phyloP scores from a whole-genome alignment of 805 yeast genomes.

The Kurtzmaniella fragi region DNA sequence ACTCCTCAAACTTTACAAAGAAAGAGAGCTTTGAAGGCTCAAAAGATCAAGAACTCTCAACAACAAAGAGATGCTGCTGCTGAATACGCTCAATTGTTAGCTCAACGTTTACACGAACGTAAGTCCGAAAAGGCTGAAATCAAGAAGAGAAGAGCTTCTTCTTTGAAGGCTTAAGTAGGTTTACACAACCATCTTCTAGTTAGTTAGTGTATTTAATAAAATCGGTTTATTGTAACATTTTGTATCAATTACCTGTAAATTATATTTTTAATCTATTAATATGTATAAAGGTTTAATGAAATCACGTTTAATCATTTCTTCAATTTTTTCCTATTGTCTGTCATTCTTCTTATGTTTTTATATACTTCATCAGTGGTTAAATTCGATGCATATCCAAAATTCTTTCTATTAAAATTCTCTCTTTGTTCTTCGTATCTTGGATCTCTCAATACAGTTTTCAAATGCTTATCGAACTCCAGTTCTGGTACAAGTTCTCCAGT shows the following conservation, averaged over 20 bases:
- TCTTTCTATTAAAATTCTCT: constrained; percentile 53
- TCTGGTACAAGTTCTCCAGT: constrained; percentile 71
- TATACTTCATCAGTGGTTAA: constrained; percentile 55
- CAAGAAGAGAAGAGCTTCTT: constrained; percentile 99
- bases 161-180: constrained; percentile 74
- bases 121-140: constrained; percentile 98
- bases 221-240: neutral
- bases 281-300: too few species aligned
- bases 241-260: neutral
- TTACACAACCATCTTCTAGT: constrained; percentile 4
- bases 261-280: neutral
- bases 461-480: constrained; percentile 63
- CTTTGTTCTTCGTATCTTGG: constrained; percentile 73
- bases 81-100: constrained; percentile 98
- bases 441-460: constrained; percentile 65
- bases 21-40: constrained; percentile 93
- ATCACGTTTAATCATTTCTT: too few species aligned
- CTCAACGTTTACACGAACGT: constrained; percentile 96
- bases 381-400: constrained; percentile 43
- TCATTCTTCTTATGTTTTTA: constrained; percentile 51
- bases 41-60: constrained; percentile 95
- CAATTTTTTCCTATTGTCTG: constrained; percentile 20
- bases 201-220: constrained; percentile 21
- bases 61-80: constrained; percentile 99
- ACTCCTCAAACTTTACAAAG: constrained; percentile 99